Percentiles rank a stretch among this genome's conserved stretches.
These are phyloP conservation scores for Yarrowia keelungensis DNA, from an alignment of 805 yeast species.

Conservation along the genomic window DNA sequence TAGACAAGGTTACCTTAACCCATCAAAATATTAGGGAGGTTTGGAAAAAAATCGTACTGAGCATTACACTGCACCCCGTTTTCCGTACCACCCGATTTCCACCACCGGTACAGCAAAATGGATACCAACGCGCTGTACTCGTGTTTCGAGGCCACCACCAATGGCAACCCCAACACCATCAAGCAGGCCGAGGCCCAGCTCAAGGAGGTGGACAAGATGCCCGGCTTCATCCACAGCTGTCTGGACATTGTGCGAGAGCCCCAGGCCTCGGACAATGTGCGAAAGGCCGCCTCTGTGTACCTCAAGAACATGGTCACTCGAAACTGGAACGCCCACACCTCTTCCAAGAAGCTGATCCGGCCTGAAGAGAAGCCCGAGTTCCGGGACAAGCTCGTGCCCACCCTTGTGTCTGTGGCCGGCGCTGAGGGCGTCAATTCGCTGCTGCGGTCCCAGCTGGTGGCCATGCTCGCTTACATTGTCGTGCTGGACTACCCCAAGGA, in stretches of 20 bases:
- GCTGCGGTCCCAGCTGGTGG: slow-evolving; percentile 54
- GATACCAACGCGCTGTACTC: slow-evolving; percentile 38
- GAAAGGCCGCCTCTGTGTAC: slow-evolving; percentile 79
- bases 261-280: slow-evolving; percentile 60
- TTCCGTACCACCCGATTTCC: too few relatives aligned
- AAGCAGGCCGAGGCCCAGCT: slow-evolving; percentile 72
- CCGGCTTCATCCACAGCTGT: slow-evolving; percentile 85
- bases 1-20: slow-evolving; percentile 6
- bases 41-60: not conserved
- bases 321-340: slow-evolving; percentile 59
- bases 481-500: slow-evolving; percentile 57
- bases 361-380: slow-evolving; percentile 77
- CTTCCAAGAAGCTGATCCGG: slow-evolving; percentile 54
- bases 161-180: slow-evolving; percentile 27
- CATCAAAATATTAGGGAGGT: slow-evolving; percentile 20
- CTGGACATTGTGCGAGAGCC: slow-evolving; percentile 70
- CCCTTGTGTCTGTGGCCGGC: slow-evolving; percentile 51
- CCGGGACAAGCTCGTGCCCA: slow-evolving; percentile 69
- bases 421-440: slow-evolving; percentile 45
- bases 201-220: slow-evolving; percentile 58
- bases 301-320: slow-evolving; percentile 75
- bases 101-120: slow-evolving; percentile 4
- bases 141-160: slow-evolving; percentile 36
- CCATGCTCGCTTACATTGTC: slow-evolving; percentile 60
- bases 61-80: slow-evolving; percentile 4